Evolutionary conservation across 2,329 filamentous ascomycete genomes (phyloP), one percentile per base, ranked within the genome.

Genomic region (Pseudocercospora musae): DNA sequence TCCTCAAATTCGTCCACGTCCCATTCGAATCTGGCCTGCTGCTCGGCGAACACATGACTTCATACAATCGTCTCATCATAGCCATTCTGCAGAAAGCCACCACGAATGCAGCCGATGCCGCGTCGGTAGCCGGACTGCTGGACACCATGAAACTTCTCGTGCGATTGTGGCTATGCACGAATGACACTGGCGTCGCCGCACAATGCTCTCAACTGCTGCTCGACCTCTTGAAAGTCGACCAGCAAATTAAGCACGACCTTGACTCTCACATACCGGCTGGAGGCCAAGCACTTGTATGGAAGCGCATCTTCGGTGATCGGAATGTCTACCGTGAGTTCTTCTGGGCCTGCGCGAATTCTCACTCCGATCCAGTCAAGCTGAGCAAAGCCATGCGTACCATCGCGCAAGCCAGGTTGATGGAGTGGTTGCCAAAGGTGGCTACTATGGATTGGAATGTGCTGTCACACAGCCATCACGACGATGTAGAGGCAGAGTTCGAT

Each of bases 371-470:
- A n/a, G 68, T 78, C 27, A 72, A 74, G 55, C 70, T 83, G 15
- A 80, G 76, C 66, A 83, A 81, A 67, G 79, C 78, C 57, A 79
- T 85, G 59, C 85, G 79, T 66, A 85, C 86, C 0, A 77, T 88
- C 37, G 82, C 85, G 1, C 86, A 88, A 71, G 84, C 84, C 20
- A 79, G 86, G 56, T 67, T 89, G 53, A 76, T 88, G 73, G 83
- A 84, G 21, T 84, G 85, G 74, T 72, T 88, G 42, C 79, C 82
- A 1, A 80, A 79, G 60, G 78, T 83, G 7, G 84, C 81, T 4
- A 74, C 73, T 1, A 72, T 87, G 66, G 81, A 85, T 67, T 87
- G 85, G 83, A 77, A 78, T 53, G 75, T 80, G 1, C 77, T 87
- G 27, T 78, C 80, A 5, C 77, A 75, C 10, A 79, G 82, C 5